Evolutionary conservation across 352 stramenopile genomes (phyloP).

Genomic region (Elongisporangium anandrum): DNA sequence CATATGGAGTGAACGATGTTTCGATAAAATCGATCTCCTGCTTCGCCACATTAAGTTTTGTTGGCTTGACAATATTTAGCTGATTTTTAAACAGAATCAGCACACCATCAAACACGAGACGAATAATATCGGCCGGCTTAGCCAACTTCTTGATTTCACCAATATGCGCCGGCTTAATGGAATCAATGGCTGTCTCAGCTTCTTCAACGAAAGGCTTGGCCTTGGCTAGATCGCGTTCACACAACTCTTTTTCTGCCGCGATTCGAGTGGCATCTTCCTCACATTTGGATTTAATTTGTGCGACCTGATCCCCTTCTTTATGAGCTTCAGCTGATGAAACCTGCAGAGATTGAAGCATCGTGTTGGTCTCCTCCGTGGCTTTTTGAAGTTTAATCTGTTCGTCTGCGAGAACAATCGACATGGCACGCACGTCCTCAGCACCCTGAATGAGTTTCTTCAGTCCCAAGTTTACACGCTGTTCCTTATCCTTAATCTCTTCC

Average conservation of each 20-base stretch:
- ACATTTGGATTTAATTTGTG: constrained; percentile 95
- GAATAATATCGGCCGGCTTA: constrained; percentile 98
- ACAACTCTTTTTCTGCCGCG: constrained; percentile 93
- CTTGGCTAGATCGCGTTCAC: constrained; percentile 95
- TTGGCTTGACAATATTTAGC: constrained; percentile 88
- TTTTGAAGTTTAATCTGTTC: constrained; percentile 97
- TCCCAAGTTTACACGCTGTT: constrained; percentile 95
- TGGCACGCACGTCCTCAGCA: constrained; percentile 94
- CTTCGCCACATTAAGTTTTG: constrained; percentile 96
- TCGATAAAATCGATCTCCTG: constrained; percentile 97
- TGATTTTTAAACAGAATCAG: constrained; percentile 96
- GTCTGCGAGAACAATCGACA: constrained; percentile 96
- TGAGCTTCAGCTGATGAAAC: constrained; percentile 95
- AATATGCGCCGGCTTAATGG: constrained; percentile 97
- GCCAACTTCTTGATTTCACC: constrained; percentile 98
- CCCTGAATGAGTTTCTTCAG: constrained; percentile 98
- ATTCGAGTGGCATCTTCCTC: constrained; percentile 95
- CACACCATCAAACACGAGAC: constrained; percentile 97
- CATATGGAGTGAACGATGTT: constrained; percentile 94
- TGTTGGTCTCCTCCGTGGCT: constrained; percentile 96
- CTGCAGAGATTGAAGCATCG: constrained; percentile 96
- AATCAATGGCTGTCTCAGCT: constrained; percentile 96
- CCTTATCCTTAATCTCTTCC: constrained; percentile 95
- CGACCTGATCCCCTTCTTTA: constrained; percentile 96
- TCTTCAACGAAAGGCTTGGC: constrained; percentile 97